Base-by-base conservation (phyloP, 139 green algal genomes). In the Raphidocelis subcapitata region DNA sequence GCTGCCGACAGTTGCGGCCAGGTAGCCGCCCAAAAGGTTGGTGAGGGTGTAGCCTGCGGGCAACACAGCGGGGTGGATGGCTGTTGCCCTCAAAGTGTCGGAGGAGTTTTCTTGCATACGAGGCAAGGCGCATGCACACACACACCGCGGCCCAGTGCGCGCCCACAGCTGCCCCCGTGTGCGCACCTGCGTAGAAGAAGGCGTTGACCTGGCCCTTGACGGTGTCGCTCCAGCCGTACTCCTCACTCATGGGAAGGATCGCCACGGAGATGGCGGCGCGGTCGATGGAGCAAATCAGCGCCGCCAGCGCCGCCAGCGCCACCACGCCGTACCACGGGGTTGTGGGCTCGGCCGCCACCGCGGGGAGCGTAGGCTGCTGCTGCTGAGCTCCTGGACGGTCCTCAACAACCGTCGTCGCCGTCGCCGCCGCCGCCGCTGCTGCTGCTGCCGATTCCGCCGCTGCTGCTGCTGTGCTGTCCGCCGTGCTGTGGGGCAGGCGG, bases 1-100 rank as follows among this genome's bases (percentile, higher is more conserved):
- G n/a, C 87, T 72, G 4, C 67, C 75, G 54, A 82, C 80, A 14
- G 72, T 68, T 0, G 80, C 81, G 1, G 88, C 84, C 23, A 87
- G 52, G 31, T 79, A 85, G 23, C 87, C 87, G 24, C 80, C 86
- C 36, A 74, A 68, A 15, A 94, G 67, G 76, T 95, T 93, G 52
- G 87, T 92, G 14, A 92, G 31, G 3, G 82, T 92, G 76, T 94
- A 93, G 14, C 90, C 90, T 4, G 75, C 54, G 57, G 91, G 91
- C 73, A 95, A 94, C 0, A 85, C 79, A 51, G 82, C 87, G 76
- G 33, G n/a, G 74, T 18, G 47, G 15, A 55, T 15, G 47, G 18
- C 15, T 55, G 47, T 49, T 49, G 41, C 41, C 8, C 8, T 49
- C 8, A 49, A 12, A 49, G 41, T 49, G 41, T 26, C 23, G 65